These are phyloP conservation scores for Pelargonium fulgidum DNA, from an alignment of 441 rosid genomes.

Conservation along the genomic window DNA sequence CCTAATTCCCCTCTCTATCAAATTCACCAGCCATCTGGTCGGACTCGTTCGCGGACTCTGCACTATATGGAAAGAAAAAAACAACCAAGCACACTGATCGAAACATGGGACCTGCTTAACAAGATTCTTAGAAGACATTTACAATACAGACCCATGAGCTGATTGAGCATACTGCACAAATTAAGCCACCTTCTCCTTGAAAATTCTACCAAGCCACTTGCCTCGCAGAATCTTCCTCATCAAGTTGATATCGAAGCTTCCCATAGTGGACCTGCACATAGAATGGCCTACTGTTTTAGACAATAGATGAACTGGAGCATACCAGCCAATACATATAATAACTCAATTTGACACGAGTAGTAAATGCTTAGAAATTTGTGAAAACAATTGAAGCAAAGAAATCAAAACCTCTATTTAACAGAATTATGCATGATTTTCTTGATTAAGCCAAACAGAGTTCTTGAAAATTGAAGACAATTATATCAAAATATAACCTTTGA, in stretches of 20 bases:
- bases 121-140: constrained; percentile 30
- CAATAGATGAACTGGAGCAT: not conserved
- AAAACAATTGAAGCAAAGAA: not conserved
- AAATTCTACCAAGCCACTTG: constrained; percentile 26
- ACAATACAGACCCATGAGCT: constrained; percentile 31
- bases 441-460: too few species aligned
- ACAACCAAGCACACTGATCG: constrained; percentile 49
- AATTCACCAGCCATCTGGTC: constrained; percentile 25
- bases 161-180: constrained; percentile 32
- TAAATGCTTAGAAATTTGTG: too few species aligned
- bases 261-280: constrained; percentile 37
- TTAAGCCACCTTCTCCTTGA: constrained; percentile 18
- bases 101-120: constrained; percentile 31
- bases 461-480: not conserved
- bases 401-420: not conserved
- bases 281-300: too few species aligned
- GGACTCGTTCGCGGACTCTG: constrained; percentile 28
- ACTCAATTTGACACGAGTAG: too few species aligned
- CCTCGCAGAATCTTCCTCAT: constrained; percentile 26
- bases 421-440: too few species aligned
- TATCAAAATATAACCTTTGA: constrained; percentile 32
- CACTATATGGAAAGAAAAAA: constrained; percentile 26
- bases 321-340: not conserved
- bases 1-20: constrained; percentile 20
- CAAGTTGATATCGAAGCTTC: constrained; percentile 26